A percentile compares a stretch with the other conserved stretches of the same genome.
Evolutionary conservation across 2,329 filamentous ascomycete species (phyloP).

Genomic region (Harringtonia aguacate): DNA sequence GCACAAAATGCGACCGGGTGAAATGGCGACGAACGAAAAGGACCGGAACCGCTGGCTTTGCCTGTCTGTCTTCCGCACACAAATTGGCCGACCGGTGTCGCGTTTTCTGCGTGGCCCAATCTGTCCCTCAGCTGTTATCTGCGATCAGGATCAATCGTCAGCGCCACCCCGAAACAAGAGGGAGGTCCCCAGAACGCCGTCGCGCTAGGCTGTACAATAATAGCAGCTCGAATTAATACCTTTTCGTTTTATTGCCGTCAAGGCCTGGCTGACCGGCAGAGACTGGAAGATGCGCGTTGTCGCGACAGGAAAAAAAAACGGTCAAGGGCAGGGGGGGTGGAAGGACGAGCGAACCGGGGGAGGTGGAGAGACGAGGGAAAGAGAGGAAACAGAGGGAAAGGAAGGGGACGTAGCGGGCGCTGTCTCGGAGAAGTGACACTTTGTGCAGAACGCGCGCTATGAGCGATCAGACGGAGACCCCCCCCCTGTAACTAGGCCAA

Average conservation of each 20-base stretch:
- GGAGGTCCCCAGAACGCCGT: too few species aligned
- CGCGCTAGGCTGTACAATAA: not conserved
- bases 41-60: too few species aligned
- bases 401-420: not conserved
- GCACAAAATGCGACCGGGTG: too few species aligned
- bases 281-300: conserved; percentile 3
- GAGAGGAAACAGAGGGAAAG: too few species aligned
- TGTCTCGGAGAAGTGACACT: not conserved
- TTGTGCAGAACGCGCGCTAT: conserved; percentile 1
- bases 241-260: not conserved
- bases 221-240: not conserved
- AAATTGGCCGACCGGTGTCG: too few species aligned
- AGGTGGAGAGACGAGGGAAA: not conserved
- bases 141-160: too few species aligned
- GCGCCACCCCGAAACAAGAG: too few species aligned
- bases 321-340: not conserved
- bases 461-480: not conserved
- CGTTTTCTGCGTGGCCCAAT: too few species aligned
- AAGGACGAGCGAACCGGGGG: not conserved
- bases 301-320: conserved; percentile 1
- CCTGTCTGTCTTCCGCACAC: too few species aligned
- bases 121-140: too few species aligned
- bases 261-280: not conserved
- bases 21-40: too few species aligned
- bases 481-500: too few species aligned